Conservation (phyloP, 1,139 yeast species). For the Meyerozyma elateridarum region DNA sequence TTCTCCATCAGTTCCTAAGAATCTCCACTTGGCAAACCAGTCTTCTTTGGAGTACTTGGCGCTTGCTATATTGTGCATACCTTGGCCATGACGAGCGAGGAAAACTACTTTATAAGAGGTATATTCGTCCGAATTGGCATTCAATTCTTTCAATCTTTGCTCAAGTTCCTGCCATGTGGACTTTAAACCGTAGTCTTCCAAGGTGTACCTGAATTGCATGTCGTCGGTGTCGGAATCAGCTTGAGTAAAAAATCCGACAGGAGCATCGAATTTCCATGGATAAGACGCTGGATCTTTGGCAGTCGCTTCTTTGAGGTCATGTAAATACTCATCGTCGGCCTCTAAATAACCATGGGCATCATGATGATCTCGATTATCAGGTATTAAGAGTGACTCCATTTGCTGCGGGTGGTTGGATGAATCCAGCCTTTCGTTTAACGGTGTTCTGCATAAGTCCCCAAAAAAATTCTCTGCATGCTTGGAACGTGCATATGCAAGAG, state of each 20-base stretch:
- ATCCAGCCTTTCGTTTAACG: too few species aligned
- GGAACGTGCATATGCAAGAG: slow-evolving; percentile 4
- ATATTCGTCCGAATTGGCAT: slow-evolving; percentile 25
- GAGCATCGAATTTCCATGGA: slow-evolving; percentile 42
- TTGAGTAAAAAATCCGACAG: slow-evolving; percentile 51
- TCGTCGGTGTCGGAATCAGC: slow-evolving; percentile 43
- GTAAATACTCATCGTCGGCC: slow-evolving; percentile 1
- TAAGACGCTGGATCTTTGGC: slow-evolving; percentile 5
- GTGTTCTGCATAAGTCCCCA: too few species aligned
- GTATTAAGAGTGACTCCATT: background rate
- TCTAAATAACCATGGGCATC: slow-evolving; percentile 3
- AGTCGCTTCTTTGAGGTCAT: background rate
- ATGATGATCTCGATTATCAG: slow-evolving; percentile 1
- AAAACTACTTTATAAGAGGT: slow-evolving; percentile 51
- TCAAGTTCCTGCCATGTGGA: slow-evolving; percentile 44
- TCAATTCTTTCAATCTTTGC: slow-evolving; percentile 30
- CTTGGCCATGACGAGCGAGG: slow-evolving; percentile 77
- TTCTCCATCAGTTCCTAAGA: slow-evolving; percentile 50
- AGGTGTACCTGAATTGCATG: slow-evolving; percentile 40
- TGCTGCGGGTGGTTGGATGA: too few species aligned
- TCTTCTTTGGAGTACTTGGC: slow-evolving; percentile 52
- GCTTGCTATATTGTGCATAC: slow-evolving; percentile 64
- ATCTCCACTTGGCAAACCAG: slow-evolving; percentile 62
- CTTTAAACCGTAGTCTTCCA: slow-evolving; percentile 44
- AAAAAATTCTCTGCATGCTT: background rate